Evolutionary conservation across 345 rosid species (phyloP).

Genomic region (Eucalyptus erythrocorys): DNA sequence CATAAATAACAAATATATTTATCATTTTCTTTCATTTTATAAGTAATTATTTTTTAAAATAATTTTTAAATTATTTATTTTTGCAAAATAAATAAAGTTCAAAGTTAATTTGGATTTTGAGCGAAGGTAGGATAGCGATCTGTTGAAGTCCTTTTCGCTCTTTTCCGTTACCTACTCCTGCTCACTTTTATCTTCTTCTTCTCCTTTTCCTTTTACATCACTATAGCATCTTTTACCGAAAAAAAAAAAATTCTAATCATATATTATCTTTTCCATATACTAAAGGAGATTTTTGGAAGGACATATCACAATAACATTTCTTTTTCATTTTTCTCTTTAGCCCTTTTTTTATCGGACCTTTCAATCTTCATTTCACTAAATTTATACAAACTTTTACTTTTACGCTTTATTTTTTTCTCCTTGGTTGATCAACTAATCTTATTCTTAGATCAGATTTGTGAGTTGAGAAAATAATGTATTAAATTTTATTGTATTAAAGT

Average conservation of each 20-base stretch:
- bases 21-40: neutral
- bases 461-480: neutral
- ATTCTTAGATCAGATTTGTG: neutral
- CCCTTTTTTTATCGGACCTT: neutral
- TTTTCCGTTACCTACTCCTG: neutral
- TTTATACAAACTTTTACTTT: neutral
- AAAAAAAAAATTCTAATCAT: no score
- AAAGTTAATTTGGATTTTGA: neutral
- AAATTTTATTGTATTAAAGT: neutral
- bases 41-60: neutral
- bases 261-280: neutral
- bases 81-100: accelerated
- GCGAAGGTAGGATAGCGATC: neutral
- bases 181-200: neutral
- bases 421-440: neutral
- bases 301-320: neutral
- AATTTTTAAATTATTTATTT: neutral
- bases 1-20: accelerated
- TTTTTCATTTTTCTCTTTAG: neutral
- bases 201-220: neutral
- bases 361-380: neutral
- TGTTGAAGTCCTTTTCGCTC: neutral
- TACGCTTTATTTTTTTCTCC: neutral
- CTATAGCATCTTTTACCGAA: neutral
- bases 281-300: neutral